A percentile compares a stretch with the other conserved stretches of the same genome.
Evolutionary conservation across 1,284 basidiomycete species (phyloP).

Genomic region (Limonomyces culmigenus): DNA sequence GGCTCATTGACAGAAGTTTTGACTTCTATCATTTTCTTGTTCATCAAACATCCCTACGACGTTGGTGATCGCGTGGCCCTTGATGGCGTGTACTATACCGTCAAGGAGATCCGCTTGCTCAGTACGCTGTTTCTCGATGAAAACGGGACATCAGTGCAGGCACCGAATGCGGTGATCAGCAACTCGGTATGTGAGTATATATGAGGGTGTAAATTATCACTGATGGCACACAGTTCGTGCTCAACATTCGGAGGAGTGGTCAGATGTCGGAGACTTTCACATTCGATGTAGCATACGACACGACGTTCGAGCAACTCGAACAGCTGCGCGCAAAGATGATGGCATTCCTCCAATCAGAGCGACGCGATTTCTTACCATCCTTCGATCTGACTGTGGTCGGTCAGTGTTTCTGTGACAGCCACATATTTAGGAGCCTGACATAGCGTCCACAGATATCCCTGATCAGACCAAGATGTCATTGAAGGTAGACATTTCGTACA

Average conservation of each 20-base stretch:
- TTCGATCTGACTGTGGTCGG: constrained; percentile 59
- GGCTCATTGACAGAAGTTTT: constrained; percentile 50
- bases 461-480: constrained; percentile 70
- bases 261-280: constrained; percentile 66
- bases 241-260: constrained; percentile 56
- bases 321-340: constrained; percentile 69
- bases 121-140: constrained; percentile 63
- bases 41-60: constrained; percentile 79
- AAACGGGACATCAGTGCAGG: constrained; percentile 41
- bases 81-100: constrained; percentile 46
- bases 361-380: constrained; percentile 54
- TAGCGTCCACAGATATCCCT: constrained; percentile 62
- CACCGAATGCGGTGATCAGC: constrained; percentile 55
- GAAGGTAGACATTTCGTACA: constrained; percentile 78
- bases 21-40: constrained; percentile 72
- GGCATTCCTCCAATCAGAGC: constrained; percentile 52
- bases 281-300: constrained; percentile 71
- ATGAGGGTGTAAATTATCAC: not conserved
- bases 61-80: constrained; percentile 63
- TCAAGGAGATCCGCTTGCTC: constrained; percentile 76
- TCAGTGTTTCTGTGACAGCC: constrained; percentile 16
- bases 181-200: constrained; percentile 28
- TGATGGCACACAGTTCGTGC: constrained; percentile 31
- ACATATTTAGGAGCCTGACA: constrained; percentile 6
- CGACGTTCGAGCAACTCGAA: constrained; percentile 75